Evolutionary conservation across 169 alveolate species (phyloP), one percentile per base, ranked within the genome.

Genomic region (Cryptosporidium tyzzeri): DNA sequence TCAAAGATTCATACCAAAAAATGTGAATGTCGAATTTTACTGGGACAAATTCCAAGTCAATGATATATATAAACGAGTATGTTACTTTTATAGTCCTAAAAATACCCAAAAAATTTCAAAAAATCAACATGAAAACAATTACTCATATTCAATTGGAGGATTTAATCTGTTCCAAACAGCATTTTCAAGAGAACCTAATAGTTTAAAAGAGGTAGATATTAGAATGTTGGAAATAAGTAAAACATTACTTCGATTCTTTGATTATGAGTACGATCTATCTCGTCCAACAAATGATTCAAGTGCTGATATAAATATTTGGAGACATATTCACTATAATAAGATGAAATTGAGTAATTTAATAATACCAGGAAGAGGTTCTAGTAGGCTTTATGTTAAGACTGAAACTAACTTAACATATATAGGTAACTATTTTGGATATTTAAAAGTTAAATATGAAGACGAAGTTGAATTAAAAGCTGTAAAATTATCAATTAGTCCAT

Each of bases 341-440:
- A 37, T 41, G 21, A 62, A 62, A 6, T 37, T 80, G 35, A 67
- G 39, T 18, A 50, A 65, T 7, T 35, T 80, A 65, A 65, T 59
- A 26, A 45, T 80, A 23, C 89, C 89, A 23, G 89, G 89, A 35
- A 80, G 65, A 16, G 89, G 89, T n/a, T 44, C 80, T 16, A 44
- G 75, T 26, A 58, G 89, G 35, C 23, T 80, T 10, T 80, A 44
- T 62, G 48, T 50, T 26, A 65, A 29, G 35, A 26, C 62, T 6
- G 50, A 80, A 7, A 29, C 29, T 18, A 10, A 69, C 29, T 31
- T 14, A 45, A 69, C 68, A 23, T 62, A 23, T 61, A n/a, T 53
- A 14, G 89, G 89, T 0, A 62, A 41, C 33, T 80, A 80, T 29
- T 45, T 44, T 41, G 71, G 71, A 31, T 35, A 31, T 26, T 37